Base-by-base conservation (phyloP, 176 grass and related monocot species). In the Panicum miliaceum region DNA sequence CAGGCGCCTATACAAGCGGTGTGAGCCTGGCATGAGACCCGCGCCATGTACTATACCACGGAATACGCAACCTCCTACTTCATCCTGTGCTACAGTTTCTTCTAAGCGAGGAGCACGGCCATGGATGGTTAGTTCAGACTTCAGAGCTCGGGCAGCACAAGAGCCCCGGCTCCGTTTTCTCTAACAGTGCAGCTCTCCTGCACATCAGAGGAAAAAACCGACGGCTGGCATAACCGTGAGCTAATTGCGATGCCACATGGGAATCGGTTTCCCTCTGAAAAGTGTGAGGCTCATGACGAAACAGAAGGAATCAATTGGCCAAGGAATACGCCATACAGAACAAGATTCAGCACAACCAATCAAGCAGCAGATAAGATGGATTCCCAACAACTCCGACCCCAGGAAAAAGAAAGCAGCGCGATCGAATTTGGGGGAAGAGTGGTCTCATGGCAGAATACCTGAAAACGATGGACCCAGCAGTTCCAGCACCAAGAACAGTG, bases 391-490 rank as follows among this genome's bases (percentile, higher is more conserved):
- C n/a, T 71, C 5, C 2, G 23, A 22, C 12, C 68, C 22, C 27
- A 43, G 0, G 6, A 66, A 66, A 66, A 66, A 18, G 23, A 27
- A 78, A 15, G 25, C 76, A 46, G 3, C 12, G 19, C 45, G 38
- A 52, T 22, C 68, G 13, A 73, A 47, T 47, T 71, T 47, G 11
- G 12, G 32, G 43, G 0, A 29, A 29, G 46, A 0, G 16, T 1
- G 34, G 12, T 9, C 0, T 22, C 0, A 68, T 71, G 7, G 29
- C 29, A 2, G 29, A 32, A 32, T 89, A 89, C 88, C 88, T 90
- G 32, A 75, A 76, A 37, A 64, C 7, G 45, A 37, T 15, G 57
- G 36, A 16, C 27, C 50, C 20, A 43, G 0, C 45, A 12, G 4
- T 36, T 67, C 63, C 56, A 43, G 7, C 18, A 1, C 71, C 45